Evolutionary conservation across 2,329 filamentous ascomycete species (phyloP).

Genomic region (Metarhizium guizhouense): DNA sequence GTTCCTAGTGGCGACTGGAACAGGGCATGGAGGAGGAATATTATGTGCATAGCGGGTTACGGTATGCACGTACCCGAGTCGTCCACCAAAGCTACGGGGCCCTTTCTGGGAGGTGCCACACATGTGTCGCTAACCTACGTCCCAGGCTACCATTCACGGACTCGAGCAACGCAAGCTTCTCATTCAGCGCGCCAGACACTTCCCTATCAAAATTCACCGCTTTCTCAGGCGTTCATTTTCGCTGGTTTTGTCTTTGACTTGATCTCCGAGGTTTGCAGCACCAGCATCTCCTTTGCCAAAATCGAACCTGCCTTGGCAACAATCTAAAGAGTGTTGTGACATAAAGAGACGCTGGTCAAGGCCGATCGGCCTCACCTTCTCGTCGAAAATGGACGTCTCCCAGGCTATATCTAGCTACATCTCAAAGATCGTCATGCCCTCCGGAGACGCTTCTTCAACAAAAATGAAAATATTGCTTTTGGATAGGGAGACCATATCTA

Average conservation of each 20-base stretch:
- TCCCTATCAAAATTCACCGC: background rate
- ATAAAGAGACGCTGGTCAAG: background rate
- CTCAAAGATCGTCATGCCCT: slow-evolving; percentile 77
- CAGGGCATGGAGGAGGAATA: background rate
- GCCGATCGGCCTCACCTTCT: background rate
- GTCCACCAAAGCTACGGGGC: background rate
- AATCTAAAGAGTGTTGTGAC: background rate
- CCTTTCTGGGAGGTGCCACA: no score
- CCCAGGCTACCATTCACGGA: background rate
- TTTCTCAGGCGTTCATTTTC: background rate
- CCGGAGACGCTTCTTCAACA: slow-evolving; percentile 63
- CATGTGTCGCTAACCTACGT: background rate
- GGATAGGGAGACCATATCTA: slow-evolving; percentile 87
- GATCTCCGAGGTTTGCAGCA: background rate
- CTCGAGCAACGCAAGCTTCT: background rate
- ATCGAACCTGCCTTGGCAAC: background rate
- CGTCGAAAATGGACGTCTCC: slow-evolving; percentile 71
- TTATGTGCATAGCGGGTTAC: background rate
- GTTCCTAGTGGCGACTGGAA: background rate
- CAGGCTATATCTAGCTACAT: slow-evolving; percentile 92
- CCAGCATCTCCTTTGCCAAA: background rate
- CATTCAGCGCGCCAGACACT: background rate
- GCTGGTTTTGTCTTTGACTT: background rate
- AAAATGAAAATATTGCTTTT: slow-evolving; percentile 98
- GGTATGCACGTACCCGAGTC: background rate